Conservation (phyloP, 306 rosid genomes). For the Lithocarpus polystachyus region DNA sequence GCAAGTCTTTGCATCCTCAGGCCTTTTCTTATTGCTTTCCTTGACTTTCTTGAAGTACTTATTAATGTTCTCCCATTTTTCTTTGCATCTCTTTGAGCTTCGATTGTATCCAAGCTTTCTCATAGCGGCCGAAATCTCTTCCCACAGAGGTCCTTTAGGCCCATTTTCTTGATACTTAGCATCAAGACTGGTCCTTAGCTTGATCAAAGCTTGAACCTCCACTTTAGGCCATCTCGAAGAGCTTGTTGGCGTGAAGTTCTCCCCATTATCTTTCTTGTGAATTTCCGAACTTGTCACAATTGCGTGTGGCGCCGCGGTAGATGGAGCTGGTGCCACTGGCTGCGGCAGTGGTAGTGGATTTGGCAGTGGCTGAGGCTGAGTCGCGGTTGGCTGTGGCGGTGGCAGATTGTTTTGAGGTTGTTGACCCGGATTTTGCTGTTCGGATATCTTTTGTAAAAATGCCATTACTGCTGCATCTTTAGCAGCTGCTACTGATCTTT, state of each 20-base stretch:
- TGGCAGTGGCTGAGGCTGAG: background rate
- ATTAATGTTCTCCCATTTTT: constrained; percentile 98
- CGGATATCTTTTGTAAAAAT: constrained; percentile 71
- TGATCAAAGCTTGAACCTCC: constrained; percentile 72
- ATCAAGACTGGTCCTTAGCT: constrained; percentile 55
- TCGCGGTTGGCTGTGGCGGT: background rate
- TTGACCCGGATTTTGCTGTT: constrained; percentile 41
- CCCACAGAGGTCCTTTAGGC: constrained; percentile 93
- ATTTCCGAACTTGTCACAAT: constrained; percentile 26
- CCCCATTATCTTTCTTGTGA: constrained; percentile 29
- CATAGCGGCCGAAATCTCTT: constrained; percentile 77
- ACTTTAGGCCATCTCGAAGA: constrained; percentile 88
- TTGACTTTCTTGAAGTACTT: constrained; percentile 97
- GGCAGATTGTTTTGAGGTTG: constrained; percentile 15
- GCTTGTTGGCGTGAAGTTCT: constrained; percentile 20
- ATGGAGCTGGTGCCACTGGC: background rate
- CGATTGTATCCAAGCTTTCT: constrained; percentile 65
- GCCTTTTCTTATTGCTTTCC: constrained; percentile 79
- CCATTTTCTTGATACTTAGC: constrained; percentile 71
- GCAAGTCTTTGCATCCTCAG: constrained; percentile 89
- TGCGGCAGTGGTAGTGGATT: background rate
- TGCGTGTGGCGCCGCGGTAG: background rate
- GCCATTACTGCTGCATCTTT: constrained; percentile 79
- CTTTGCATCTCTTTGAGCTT: constrained; percentile 83
- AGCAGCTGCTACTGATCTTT: constrained; percentile 60